phyloP scores from a whole-genome alignment of 176 grass and related monocot genomes.

The Carex cristatella region DNA sequence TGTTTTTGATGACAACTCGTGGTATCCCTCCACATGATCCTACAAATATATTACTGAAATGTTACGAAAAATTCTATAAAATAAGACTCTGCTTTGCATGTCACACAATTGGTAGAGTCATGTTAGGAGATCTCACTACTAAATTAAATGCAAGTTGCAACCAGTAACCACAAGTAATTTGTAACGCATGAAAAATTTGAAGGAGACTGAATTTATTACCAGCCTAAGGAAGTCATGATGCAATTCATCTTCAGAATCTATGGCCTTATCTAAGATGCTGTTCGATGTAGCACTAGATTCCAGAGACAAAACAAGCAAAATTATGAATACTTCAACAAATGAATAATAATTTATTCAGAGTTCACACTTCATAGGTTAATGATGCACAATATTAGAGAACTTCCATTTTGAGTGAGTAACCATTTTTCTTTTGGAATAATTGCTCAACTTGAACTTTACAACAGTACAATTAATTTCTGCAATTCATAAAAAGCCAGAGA shows the following conservation, averaged over 20 bases:
- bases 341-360: neutral
- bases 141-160: neutral
- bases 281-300: slow-evolving; percentile 74
- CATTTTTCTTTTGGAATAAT: neutral
- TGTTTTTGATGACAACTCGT: slow-evolving; percentile 96
- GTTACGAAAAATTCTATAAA: neutral
- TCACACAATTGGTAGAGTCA: too few relatives aligned
- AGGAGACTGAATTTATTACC: slow-evolving; percentile 33
- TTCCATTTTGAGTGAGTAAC: neutral
- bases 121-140: neutral
- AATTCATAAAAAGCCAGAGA: neutral
- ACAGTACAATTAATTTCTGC: neutral
- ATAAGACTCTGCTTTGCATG: too few relatives aligned
- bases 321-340: neutral
- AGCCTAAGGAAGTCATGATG: slow-evolving; percentile 91
- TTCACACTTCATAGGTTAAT: neutral
- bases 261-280: slow-evolving; percentile 92
- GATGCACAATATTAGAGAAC: neutral
- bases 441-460: neutral
- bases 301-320: slow-evolving; percentile 12
- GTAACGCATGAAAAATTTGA: slow-evolving; percentile 5
- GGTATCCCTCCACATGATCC: slow-evolving; percentile 96
- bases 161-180: neutral
- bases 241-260: slow-evolving; percentile 74
- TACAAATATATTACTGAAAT: slow-evolving; percentile 22